Conservation (phyloP, 805 yeast genomes). For the Ogataea naganishii region DNA sequence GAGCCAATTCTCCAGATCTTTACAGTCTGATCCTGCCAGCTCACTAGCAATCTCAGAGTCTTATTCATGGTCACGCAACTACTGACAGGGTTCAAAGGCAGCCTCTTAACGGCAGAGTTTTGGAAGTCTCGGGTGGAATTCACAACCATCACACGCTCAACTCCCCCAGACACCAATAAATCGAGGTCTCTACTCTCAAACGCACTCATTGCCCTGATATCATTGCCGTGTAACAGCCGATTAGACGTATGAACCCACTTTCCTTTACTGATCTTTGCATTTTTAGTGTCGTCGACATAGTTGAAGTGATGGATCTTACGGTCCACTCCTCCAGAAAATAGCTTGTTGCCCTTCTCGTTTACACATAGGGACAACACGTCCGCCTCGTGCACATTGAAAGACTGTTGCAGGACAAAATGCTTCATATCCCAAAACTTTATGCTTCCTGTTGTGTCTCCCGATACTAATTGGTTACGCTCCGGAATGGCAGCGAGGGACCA, state of each 20-base stretch:
- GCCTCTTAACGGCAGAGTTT: conserved; percentile 62
- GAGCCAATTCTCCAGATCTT: conserved; percentile 64
- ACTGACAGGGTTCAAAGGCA: conserved; percentile 37
- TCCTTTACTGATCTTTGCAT: conserved; percentile 14
- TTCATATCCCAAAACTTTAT: conserved; percentile 88
- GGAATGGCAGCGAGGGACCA: conserved; percentile 76
- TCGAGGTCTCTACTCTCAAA: conserved; percentile 62
- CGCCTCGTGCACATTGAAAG: conserved; percentile 80
- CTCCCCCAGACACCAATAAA: conserved; percentile 76
- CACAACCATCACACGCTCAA: conserved; percentile 60
- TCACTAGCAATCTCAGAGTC: conserved; percentile 42
- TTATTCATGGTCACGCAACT: conserved; percentile 29
- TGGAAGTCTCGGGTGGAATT: conserved; percentile 60
- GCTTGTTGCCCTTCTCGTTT: conserved; percentile 49
- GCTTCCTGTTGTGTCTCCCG: conserved; percentile 94
- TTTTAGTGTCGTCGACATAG: conserved; percentile 31
- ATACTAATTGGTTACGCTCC: conserved; percentile 63
- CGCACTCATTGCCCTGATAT: conserved; percentile 67
- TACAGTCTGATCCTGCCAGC: conserved; percentile 78
- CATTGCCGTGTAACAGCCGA: conserved; percentile 79
- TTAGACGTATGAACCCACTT: conserved; percentile 75
- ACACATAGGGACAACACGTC: conserved; percentile 72
- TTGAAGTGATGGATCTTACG: conserved; percentile 75
- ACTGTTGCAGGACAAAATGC: conserved; percentile 68
- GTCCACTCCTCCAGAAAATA: conserved; percentile 91